Evolutionary conservation across 768 basidiomycete species (phyloP).

Genomic region (Paxillus rubicundulus): DNA sequence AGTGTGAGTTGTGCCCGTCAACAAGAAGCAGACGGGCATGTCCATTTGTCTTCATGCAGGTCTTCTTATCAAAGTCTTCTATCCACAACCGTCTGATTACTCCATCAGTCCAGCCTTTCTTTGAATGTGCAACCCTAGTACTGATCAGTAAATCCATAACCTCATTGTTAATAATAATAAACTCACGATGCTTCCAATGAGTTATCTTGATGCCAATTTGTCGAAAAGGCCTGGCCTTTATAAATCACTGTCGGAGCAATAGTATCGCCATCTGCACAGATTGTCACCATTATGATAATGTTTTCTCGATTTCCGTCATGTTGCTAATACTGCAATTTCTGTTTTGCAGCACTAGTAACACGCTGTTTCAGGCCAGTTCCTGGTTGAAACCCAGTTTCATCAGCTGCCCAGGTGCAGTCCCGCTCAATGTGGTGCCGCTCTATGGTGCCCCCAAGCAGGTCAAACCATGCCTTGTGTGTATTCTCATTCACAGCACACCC

Average conservation of each 20-base stretch:
- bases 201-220: conserved; percentile 13
- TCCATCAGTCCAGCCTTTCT: too few species aligned
- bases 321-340: conserved; percentile 13
- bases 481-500: conserved; percentile 3
- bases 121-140: too few species aligned
- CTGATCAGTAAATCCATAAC: too few species aligned
- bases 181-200: too few species aligned
- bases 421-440: neutral
- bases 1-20: too few species aligned
- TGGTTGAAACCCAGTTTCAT: conserved; percentile 12
- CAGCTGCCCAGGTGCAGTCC: conserved; percentile 9
- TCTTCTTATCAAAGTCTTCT: too few species aligned
- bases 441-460: neutral
- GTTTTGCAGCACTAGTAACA: neutral
- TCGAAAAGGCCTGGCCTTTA: conserved; percentile 10
- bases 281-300: conserved; percentile 3
- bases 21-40: too few species aligned
- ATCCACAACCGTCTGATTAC: too few species aligned
- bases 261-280: too few species aligned
- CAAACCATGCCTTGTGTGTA: conserved; percentile 3
- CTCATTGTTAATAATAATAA: too few species aligned
- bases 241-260: neutral
- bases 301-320: conserved; percentile 13
- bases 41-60: too few species aligned
- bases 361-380: neutral